phyloP scores from a whole-genome alignment of 148 eudicot species.

The Hydrangea macrophylla region DNA sequence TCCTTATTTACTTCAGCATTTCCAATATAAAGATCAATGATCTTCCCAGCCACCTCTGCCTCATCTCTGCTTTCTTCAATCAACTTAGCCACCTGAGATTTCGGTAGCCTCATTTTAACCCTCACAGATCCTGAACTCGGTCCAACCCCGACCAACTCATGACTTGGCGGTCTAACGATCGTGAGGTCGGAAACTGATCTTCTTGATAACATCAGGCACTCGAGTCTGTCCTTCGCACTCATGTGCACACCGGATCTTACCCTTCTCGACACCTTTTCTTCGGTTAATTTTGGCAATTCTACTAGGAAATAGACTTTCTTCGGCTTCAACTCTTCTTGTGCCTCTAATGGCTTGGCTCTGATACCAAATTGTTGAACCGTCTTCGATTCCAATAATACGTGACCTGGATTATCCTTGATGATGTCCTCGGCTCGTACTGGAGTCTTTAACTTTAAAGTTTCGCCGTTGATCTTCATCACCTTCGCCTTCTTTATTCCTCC shows the following conservation, averaged over 20 bases:
- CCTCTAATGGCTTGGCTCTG: constrained; percentile 57
- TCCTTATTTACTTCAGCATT: constrained; percentile 1
- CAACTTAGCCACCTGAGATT: constrained; percentile 41
- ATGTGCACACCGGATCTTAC: constrained; percentile 28
- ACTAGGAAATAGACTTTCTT: constrained; percentile 65
- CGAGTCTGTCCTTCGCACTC: constrained; percentile 32
- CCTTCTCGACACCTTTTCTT: constrained; percentile 23
- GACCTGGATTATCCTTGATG: constrained; percentile 56
- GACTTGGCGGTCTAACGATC: constrained; percentile 1
- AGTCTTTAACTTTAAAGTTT: constrained; percentile 47
- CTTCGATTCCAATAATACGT: constrained; percentile 60
- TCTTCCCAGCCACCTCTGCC: constrained; percentile 50
- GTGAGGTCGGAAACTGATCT: constrained; percentile 43
- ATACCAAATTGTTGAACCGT: constrained; percentile 47
- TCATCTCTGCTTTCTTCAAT: constrained; percentile 52
- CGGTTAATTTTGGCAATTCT: constrained; percentile 49
- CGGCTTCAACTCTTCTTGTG: constrained; percentile 37
- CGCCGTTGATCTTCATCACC: constrained; percentile 79
- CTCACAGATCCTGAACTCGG: constrained; percentile 32
- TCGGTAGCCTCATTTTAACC: constrained; percentile 68
- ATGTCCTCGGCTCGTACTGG: constrained; percentile 53
- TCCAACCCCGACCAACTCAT: not conserved
- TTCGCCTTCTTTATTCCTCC: constrained; percentile 44
- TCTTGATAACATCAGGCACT: constrained; percentile 23
- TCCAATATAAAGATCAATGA: constrained; percentile 43